These are phyloP conservation scores for Cyclanthera cordifolia DNA, from an alignment of 306 rosid genomes.

Conservation along the genomic window DNA sequence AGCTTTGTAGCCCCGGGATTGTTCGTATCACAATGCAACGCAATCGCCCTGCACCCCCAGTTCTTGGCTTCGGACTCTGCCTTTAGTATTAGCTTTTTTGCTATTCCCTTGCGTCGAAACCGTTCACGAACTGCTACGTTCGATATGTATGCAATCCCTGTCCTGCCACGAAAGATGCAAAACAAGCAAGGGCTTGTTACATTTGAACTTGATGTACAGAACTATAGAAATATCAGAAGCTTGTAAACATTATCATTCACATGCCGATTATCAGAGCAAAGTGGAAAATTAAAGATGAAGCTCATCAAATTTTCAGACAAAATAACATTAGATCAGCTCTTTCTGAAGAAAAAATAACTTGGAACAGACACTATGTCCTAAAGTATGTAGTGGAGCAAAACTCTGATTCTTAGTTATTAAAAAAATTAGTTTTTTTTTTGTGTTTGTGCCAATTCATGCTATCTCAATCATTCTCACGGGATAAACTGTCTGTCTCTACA, in stretches of 20 bases:
- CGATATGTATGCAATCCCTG: slow-evolving; percentile 89
- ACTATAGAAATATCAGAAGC: not conserved
- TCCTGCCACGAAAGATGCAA: slow-evolving; percentile 32
- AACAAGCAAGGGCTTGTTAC: not conserved
- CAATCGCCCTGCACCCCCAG: slow-evolving; percentile 86
- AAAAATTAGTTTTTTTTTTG: too few species aligned
- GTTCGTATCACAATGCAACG: slow-evolving; percentile 78
- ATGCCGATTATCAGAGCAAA: not conserved
- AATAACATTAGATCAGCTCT: not conserved
- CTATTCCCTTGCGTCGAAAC: slow-evolving; percentile 72
- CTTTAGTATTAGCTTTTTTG: slow-evolving; percentile 56
- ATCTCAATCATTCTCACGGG: too few species aligned
- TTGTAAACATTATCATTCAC: not conserved
- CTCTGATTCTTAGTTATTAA: too few species aligned
- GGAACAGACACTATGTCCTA: too few species aligned
- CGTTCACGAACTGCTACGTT: slow-evolving; percentile 91
- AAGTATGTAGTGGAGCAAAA: too few species aligned
- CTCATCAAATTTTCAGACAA: not conserved
- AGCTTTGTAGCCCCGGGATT: slow-evolving; percentile 70
- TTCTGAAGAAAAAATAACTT: not conserved
- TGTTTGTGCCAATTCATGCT: too few species aligned
- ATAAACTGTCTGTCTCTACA: too few species aligned
- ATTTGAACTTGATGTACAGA: not conserved
- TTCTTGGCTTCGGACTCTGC: slow-evolving; percentile 82
- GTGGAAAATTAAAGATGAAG: not conserved